Percentiles rank a stretch among this genome's conserved stretches.
Evolutionary conservation across 2,329 filamentous ascomycete genomes (phyloP).

Genomic region (Penicillium occitanis): DNA sequence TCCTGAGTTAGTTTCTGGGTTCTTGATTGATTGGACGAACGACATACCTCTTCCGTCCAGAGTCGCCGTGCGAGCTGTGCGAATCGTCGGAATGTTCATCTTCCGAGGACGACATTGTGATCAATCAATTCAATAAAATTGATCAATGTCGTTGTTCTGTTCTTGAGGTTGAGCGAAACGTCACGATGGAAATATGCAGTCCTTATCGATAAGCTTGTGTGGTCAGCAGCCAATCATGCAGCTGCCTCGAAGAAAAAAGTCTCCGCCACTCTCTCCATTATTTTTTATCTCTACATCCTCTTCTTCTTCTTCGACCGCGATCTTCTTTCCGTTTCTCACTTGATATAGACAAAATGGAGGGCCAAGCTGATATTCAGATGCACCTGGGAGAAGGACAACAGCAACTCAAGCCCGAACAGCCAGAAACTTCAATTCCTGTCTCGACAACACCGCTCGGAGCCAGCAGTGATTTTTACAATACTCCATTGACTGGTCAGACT

Average conservation of each 20-base stretch:
- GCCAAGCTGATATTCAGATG: constrained; percentile 23
- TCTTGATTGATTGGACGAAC: constrained; percentile 3
- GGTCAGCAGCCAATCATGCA: constrained; percentile 17
- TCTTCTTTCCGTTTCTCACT: neutral
- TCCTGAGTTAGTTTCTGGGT: constrained; percentile 24
- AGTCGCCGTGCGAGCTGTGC: constrained; percentile 20
- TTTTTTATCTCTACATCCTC: neutral
- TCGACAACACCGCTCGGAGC: constrained; percentile 35
- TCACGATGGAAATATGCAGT: neutral
- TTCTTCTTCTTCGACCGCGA: neutral
- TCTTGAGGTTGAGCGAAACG: neutral
- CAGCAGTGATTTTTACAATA: constrained; percentile 46
- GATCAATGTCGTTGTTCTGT: neutral
- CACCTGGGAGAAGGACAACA: constrained; percentile 2
- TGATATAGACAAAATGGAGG: constrained; percentile 29
- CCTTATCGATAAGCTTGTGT: constrained; percentile 21
- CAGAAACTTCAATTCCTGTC: constrained; percentile 14
- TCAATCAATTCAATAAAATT: neutral
- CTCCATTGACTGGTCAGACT: constrained; percentile 34
- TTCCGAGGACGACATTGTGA: constrained; percentile 21
- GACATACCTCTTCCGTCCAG: constrained; percentile 19
- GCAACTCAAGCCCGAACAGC: constrained; percentile 15
- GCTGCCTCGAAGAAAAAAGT: constrained; percentile 17
- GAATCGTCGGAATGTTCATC: constrained; percentile 21
- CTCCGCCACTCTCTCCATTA: constrained; percentile 19